phyloP scores from a whole-genome alignment of 805 yeast species.

The Yarrowia hollandica region DNA sequence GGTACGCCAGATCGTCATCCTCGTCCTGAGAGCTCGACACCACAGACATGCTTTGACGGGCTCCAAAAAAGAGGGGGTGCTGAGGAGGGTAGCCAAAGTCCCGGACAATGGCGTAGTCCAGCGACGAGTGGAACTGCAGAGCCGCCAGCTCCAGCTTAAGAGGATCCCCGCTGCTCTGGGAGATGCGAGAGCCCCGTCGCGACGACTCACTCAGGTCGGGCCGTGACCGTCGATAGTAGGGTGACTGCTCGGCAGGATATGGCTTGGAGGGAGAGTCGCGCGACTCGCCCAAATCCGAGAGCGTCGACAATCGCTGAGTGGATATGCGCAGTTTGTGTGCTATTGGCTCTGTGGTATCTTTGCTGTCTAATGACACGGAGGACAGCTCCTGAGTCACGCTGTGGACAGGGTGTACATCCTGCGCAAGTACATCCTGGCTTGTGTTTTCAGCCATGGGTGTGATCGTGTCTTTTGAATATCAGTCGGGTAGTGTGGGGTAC shows the following conservation, averaged over 20 bases:
- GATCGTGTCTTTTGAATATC: neutral
- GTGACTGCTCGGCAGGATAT: constrained; percentile 21
- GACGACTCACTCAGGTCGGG: constrained; percentile 25
- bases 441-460: constrained; percentile 7
- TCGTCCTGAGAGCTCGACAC: constrained; percentile 46
- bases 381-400: constrained; percentile 4
- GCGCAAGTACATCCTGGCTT: constrained; percentile 2
- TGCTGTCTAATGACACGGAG: constrained; percentile 4
- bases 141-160: constrained; percentile 23
- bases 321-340: constrained; percentile 28
- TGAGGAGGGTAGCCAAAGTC: constrained; percentile 78
- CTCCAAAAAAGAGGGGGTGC: constrained; percentile 73
- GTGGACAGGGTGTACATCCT: constrained; percentile 20
- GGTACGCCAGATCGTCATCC: constrained; percentile 50
- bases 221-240: constrained; percentile 14
- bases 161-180: constrained; percentile 11
- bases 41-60: constrained; percentile 38
- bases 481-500: constrained; percentile 6
- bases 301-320: constrained; percentile 18
- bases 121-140: constrained; percentile 41
- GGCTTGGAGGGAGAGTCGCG: constrained; percentile 24
- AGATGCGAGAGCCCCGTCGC: constrained; percentile 17
- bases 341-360: constrained; percentile 25
- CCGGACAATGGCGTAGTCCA: constrained; percentile 52
- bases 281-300: constrained; percentile 22